Evolutionary conservation across 768 basidiomycete species (phyloP), one percentile per base, ranked within the genome.

Genomic region (Panaeolus papilionaceus): DNA sequence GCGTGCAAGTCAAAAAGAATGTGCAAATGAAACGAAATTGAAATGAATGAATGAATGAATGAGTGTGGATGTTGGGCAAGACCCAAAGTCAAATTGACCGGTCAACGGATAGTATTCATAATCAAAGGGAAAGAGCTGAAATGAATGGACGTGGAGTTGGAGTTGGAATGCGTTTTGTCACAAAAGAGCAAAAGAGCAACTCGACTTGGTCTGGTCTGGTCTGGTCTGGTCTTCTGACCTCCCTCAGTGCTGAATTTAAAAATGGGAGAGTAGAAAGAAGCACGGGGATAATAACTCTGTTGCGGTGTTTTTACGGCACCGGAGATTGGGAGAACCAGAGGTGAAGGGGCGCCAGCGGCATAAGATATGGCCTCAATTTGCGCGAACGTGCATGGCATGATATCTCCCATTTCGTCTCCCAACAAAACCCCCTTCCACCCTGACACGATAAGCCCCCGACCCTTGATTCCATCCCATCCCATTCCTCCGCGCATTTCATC

Each of bases 21-120:
- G 40, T 47, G 68, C 68, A 62, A 67, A 47, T 38, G 38, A 64
- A 51, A 49, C 11, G 47, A 26, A 54, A 12, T 33, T 71, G 68
- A 44, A 44, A 16, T 64, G 11, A 66, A 20, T n/a, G n/a, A n/a
- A n/a, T n/a, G n/a, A n/a, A 65, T 66, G 66, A 73, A 64, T 66
- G 65, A 33, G 33, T 33, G 33, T 14, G 61, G 63, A 42, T 64
- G 20, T 49, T 23, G 20, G 47, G 58, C n/a, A 61, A 58, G 49
- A 18, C n/a, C 39, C 7, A 44, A 63, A 37, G 66, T 4, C 38
- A 37, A 65, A 62, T 64, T 64, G 33, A 64, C 39, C 26, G 40
- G 71, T 69, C 70, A 71, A 72, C 64, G n/a, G n/a, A n/a, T n/a
- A n/a, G n/a, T n/a, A n/a, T n/a, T n/a, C n/a, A n/a, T n/a, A n/a